A percentile compares a stretch with the other conserved stretches of the same genome.
Evolutionary conservation across 2,329 filamentous ascomycete genomes (phyloP).

Genomic region (Aspergillus puulaauensis): DNA sequence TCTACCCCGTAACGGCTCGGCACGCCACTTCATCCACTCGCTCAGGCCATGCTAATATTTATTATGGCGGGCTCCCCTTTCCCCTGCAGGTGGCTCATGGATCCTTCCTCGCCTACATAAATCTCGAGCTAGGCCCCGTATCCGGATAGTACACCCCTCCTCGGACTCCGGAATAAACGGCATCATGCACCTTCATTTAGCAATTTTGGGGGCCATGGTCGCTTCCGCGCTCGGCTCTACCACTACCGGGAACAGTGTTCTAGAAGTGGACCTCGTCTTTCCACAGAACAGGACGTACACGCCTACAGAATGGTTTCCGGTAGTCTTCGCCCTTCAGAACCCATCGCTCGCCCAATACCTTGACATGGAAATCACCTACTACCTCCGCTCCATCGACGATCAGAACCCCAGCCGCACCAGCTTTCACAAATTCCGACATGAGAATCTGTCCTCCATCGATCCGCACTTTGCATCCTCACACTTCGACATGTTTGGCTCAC

Average conservation of each 20-base stretch:
- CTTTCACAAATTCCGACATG: constrained; percentile 7
- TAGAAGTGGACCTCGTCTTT: constrained; percentile 20
- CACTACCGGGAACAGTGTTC: not conserved
- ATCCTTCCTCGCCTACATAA: no score
- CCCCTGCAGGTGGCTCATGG: no score
- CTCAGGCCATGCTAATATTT: no score
- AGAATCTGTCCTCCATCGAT: constrained; percentile 13
- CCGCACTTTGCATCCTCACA: constrained; percentile 10
- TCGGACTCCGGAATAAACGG: no score
- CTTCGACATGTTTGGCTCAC: not conserved
- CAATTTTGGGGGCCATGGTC: not conserved
- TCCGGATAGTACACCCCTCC: no score
- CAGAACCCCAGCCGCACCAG: not conserved
- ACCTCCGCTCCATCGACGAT: constrained; percentile 7
- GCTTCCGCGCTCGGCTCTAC: not conserved
- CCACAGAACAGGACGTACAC: constrained; percentile 19
- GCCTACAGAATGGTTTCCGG: constrained; percentile 15
- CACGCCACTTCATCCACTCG: no score
- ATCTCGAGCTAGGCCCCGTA: no score
- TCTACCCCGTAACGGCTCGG: no score
- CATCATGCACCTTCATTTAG: not conserved
- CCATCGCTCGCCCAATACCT: constrained; percentile 13
- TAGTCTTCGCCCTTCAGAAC: constrained; percentile 20
- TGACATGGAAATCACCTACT: constrained; percentile 8
- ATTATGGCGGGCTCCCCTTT: no score